Percentiles rank a stretch among this genome's conserved stretches.
Evolutionary conservation across 768 basidiomycete species (phyloP).

Genomic region (Trametes coccinea): DNA sequence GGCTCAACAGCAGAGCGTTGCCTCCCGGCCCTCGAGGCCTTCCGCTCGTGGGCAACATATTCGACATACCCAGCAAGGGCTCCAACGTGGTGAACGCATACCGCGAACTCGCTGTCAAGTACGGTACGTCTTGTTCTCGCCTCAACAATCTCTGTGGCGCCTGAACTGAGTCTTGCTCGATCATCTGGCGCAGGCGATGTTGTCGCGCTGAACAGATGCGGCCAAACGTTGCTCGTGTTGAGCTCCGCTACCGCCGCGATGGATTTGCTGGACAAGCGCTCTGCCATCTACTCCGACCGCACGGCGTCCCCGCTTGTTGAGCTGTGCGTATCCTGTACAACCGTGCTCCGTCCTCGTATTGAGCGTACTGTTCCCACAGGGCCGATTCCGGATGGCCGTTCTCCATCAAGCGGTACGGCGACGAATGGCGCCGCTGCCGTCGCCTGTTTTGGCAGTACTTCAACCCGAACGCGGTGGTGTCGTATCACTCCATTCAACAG

Average conservation of each 20-base stretch:
- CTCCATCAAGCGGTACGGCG: conserved; percentile 12
- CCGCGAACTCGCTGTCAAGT: not conserved
- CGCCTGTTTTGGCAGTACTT: conserved; percentile 25
- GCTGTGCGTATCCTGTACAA: not conserved
- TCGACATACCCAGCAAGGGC: conserved; percentile 20
- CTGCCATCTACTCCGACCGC: conserved; percentile 27
- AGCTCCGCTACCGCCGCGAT: conserved; percentile 21
- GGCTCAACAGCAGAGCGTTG: not conserved
- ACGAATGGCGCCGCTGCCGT: conserved; percentile 18
- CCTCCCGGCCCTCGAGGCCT: conserved; percentile 27
- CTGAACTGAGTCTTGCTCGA: too few species aligned
- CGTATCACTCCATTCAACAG: conserved; percentile 5
- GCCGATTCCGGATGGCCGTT: not conserved
- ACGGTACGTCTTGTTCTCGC: not conserved
- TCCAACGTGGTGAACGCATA: not conserved
- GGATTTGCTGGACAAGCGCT: conserved; percentile 31
- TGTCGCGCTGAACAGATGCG: conserved; percentile 24
- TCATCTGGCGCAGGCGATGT: conserved; percentile 24
- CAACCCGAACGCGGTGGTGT: not conserved
- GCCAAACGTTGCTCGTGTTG: conserved; percentile 27
- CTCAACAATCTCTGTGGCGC: too few species aligned
- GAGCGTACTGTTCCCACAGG: not conserved
- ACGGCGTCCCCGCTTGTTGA: conserved; percentile 12
- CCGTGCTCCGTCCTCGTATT: too few species aligned
- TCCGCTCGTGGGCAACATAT: conserved; percentile 23